phyloP scores from a whole-genome alignment of 2,329 filamentous ascomycete species.

The Fusarium musae region DNA sequence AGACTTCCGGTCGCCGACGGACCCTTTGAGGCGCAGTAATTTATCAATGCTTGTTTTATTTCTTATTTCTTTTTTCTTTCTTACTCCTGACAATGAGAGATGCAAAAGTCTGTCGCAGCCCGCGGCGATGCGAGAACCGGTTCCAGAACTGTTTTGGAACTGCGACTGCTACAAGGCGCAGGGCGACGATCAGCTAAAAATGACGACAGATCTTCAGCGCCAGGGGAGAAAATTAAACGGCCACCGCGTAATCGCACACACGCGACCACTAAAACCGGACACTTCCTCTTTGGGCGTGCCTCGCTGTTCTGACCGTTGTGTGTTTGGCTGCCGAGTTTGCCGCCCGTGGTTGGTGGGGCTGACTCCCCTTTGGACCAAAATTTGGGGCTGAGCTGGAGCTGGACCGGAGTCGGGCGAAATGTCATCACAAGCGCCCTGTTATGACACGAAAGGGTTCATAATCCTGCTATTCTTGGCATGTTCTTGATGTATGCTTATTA shows the following conservation, averaged over 20 bases:
- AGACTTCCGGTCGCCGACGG: neutral
- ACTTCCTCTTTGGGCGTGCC: conserved; percentile 8
- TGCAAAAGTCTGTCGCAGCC: neutral
- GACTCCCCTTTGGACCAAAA: neutral
- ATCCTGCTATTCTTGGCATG: neutral
- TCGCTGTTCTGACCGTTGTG: neutral
- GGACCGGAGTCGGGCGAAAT: neutral
- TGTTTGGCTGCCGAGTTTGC: neutral
- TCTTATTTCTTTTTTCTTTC: too few relatives aligned
- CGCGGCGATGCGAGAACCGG: neutral
- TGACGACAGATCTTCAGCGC: conserved; percentile 2
- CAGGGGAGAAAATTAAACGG: neutral
- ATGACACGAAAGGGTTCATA: neutral
- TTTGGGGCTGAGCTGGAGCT: neutral
- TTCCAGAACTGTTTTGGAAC: conserved; percentile 7
- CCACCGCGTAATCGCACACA: neutral
- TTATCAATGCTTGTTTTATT: neutral
- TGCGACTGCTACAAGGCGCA: neutral
- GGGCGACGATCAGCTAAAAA: neutral
- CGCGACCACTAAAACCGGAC: neutral
- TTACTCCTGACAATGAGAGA: neutral
- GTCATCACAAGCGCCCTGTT: neutral
- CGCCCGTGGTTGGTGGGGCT: neutral
- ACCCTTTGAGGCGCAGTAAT: neutral
- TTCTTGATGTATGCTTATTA: neutral